Conservation (phyloP, 2,329 filamentous ascomycete species). For the Calonectria montana region DNA sequence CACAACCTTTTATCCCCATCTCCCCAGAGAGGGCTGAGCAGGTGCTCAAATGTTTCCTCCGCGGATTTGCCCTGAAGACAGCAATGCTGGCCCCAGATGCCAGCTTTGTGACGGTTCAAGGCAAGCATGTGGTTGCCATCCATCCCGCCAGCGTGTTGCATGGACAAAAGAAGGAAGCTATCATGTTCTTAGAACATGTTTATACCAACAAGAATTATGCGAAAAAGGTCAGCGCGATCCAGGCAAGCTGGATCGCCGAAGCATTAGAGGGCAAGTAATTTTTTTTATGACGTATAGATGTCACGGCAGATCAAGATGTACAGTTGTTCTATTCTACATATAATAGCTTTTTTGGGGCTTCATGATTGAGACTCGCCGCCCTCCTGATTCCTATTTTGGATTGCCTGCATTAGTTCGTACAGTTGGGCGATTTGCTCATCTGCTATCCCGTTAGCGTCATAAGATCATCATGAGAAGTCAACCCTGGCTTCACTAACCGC, state of each 20-base stretch:
- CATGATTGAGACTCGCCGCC: slow-evolving; percentile 41
- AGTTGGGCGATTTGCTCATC: slow-evolving; percentile 94
- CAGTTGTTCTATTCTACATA: slow-evolving; percentile 29
- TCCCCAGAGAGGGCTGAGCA: slow-evolving; percentile 65
- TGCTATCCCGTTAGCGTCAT: slow-evolving; percentile 49
- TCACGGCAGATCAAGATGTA: slow-evolving; percentile 23
- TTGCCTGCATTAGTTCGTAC: slow-evolving; percentile 92
- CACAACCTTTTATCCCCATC: slow-evolving; percentile 66
- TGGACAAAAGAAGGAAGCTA: slow-evolving; percentile 72
- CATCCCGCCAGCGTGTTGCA: slow-evolving; percentile 73
- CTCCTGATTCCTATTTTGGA: slow-evolving; percentile 57
- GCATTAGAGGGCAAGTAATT: slow-evolving; percentile 51
- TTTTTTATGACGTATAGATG: slow-evolving; percentile 9
- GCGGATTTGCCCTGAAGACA: slow-evolving; percentile 70
- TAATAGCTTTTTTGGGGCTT: not conserved
- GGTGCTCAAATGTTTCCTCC: slow-evolving; percentile 71
- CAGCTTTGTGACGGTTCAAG: slow-evolving; percentile 69
- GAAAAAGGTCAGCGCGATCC: slow-evolving; percentile 72
- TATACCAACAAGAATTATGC: slow-evolving; percentile 75
- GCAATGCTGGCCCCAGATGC: slow-evolving; percentile 70
- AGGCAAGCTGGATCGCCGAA: slow-evolving; percentile 69
- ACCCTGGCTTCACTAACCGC: slow-evolving; percentile 68
- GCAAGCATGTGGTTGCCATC: slow-evolving; percentile 70
- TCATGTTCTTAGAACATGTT: slow-evolving; percentile 76
- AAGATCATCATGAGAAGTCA: not conserved